Conservation (phyloP, 129 eudicot species). For the Flaveria robusta region DNA sequence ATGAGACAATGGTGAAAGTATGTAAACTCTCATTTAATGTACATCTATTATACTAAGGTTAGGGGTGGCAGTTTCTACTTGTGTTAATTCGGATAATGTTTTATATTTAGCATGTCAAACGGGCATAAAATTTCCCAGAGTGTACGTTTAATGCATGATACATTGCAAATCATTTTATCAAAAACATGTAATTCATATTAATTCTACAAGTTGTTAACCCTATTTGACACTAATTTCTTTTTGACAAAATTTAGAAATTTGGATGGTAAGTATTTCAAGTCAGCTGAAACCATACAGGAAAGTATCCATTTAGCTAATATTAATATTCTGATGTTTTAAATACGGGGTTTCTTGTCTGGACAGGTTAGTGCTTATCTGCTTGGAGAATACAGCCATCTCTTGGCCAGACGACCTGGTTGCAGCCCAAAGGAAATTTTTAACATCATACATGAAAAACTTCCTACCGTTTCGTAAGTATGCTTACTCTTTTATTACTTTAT, state of each 20-base stretch:
- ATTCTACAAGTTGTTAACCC: background rate
- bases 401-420: slow-evolving; percentile 94
- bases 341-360: slow-evolving; percentile 23
- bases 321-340: slow-evolving; percentile 16
- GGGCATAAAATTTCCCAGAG: background rate
- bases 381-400: slow-evolving; percentile 98
- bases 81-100: slow-evolving; percentile 7
- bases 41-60: background rate
- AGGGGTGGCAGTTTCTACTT: background rate
- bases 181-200: background rate
- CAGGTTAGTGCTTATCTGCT: slow-evolving; percentile 96
- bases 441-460: slow-evolving; percentile 90
- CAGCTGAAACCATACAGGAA: background rate
- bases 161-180: background rate
- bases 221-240: background rate
- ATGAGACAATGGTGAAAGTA: slow-evolving; percentile 99
- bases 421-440: slow-evolving; percentile 83
- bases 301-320: slow-evolving; percentile 1
- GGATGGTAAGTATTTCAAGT: background rate
- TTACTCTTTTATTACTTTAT: background rate
- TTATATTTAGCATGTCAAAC: background rate
- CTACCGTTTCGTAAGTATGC: slow-evolving; percentile 84
- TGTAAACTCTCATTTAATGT: slow-evolving; percentile 34
- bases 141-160: background rate
- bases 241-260: background rate